phyloP scores from a whole-genome alignment of 257 asterid species.

The Ilex aquifolium region DNA sequence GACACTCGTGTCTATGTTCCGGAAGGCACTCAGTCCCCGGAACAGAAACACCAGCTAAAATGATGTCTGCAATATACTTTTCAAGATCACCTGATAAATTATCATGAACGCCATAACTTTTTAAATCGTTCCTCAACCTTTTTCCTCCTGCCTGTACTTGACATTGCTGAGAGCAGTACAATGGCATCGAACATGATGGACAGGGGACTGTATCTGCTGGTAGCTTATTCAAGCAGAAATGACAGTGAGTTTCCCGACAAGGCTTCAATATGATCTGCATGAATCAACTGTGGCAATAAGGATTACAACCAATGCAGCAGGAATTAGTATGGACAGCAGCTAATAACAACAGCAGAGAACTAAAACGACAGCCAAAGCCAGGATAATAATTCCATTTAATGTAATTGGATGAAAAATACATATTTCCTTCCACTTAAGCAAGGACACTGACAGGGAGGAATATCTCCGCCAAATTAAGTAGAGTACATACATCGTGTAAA shows the following conservation, averaged over 20 bases:
- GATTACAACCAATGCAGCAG: background rate
- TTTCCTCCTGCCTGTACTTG: slow-evolving; percentile 66
- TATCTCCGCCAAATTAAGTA: too few species aligned
- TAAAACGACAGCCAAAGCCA: too few species aligned
- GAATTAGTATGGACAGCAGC: too few species aligned
- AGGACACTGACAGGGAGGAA: too few species aligned
- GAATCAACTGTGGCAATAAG: slow-evolving; percentile 17
- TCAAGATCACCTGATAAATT: slow-evolving; percentile 53
- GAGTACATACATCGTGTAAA: too few species aligned
- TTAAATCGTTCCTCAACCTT: slow-evolving; percentile 15
- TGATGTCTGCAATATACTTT: slow-evolving; percentile 40
- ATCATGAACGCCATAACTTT: slow-evolving; percentile 17
- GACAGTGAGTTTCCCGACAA: slow-evolving; percentile 85
- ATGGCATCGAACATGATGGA: slow-evolving; percentile 62
- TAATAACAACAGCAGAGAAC: too few species aligned
- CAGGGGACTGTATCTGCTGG: slow-evolving; percentile 73
- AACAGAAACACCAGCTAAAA: slow-evolving; percentile 25
- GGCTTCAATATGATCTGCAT: slow-evolving; percentile 81
- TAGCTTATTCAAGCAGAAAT: slow-evolving; percentile 84
- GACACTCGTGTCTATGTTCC: slow-evolving; percentile 84
- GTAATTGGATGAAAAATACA: too few species aligned
- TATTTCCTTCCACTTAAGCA: too few species aligned
- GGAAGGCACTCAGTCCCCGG: slow-evolving; percentile 30
- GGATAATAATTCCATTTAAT: too few species aligned
- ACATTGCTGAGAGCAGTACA: slow-evolving; percentile 75